phyloP scores from a whole-genome alignment of 495 filamentous ascomycete genomes.

The Tuber indicum region DNA sequence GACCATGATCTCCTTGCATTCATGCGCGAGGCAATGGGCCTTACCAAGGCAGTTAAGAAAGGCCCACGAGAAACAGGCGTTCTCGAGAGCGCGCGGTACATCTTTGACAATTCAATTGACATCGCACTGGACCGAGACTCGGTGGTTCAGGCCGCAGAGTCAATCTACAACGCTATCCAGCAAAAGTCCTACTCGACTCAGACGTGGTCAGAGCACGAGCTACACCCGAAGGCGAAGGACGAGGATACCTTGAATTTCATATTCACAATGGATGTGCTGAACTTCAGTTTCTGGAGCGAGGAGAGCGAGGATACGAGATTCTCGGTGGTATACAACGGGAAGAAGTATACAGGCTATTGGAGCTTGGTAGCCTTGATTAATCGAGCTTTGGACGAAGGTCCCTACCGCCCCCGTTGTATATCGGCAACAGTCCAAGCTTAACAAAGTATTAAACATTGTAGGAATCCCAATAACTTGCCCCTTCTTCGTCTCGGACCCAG shows the following conservation, averaged over 20 bases:
- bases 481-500: slow-evolving; percentile 75
- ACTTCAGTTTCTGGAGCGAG: slow-evolving; percentile 94
- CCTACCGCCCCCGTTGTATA: slow-evolving; percentile 3
- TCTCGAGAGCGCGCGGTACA: slow-evolving; percentile 70
- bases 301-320: slow-evolving; percentile 59
- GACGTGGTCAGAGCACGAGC: slow-evolving; percentile 77
- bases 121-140: slow-evolving; percentile 73
- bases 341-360: slow-evolving; percentile 89
- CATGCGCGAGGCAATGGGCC: slow-evolving; percentile 69
- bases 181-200: slow-evolving; percentile 73
- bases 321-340: slow-evolving; percentile 69
- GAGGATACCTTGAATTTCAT: slow-evolving; percentile 79
- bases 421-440: not conserved
- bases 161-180: slow-evolving; percentile 73
- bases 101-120: slow-evolving; percentile 90
- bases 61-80: slow-evolving; percentile 71
- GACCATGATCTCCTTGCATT: slow-evolving; percentile 84
- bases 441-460: slow-evolving; percentile 39
- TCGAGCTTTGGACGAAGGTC: slow-evolving; percentile 83
- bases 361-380: slow-evolving; percentile 81
- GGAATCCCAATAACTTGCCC: slow-evolving; percentile 84
- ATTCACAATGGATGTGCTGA: slow-evolving; percentile 92
- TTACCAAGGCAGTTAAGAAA: slow-evolving; percentile 46
- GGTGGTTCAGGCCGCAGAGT: slow-evolving; percentile 71
- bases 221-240: slow-evolving; percentile 79